Percentiles rank a stretch among this genome's conserved stretches.
Evolutionary conservation across 2,329 filamentous ascomycete species (phyloP).

Genomic region (Diplocarpon mali): DNA sequence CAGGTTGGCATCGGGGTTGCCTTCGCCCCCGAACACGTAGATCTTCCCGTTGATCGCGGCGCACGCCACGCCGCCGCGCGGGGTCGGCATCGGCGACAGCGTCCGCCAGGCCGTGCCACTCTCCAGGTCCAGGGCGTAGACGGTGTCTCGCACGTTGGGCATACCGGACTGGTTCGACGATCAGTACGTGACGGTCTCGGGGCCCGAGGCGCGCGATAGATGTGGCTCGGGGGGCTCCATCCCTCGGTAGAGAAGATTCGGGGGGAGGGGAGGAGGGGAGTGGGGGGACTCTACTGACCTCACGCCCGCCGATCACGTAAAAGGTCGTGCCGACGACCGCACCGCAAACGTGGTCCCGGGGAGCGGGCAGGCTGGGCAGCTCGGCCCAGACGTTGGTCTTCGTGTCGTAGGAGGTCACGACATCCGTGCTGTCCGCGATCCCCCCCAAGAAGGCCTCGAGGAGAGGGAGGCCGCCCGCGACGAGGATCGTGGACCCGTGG

Average conservation of each 20-base stretch:
- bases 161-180: slow-evolving; percentile 15
- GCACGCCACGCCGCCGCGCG: slow-evolving; percentile 27
- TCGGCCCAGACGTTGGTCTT: slow-evolving; percentile 20
- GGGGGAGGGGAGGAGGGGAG: too few relatives aligned
- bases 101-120: slow-evolving; percentile 21
- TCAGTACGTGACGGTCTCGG: too few relatives aligned
- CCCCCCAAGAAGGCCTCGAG: background rate
- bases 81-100: slow-evolving; percentile 28
- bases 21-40: slow-evolving; percentile 32
- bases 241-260: too few relatives aligned
- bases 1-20: slow-evolving; percentile 15
- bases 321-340: slow-evolving; percentile 27
- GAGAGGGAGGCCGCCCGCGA: slow-evolving; percentile 30
- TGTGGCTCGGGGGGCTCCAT: too few relatives aligned
- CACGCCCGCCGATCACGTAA: slow-evolving; percentile 24
- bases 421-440: background rate
- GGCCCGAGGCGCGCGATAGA: too few relatives aligned
- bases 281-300: background rate
- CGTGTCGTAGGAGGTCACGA: slow-evolving; percentile 27
- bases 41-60: slow-evolving; percentile 23
- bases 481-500: slow-evolving; percentile 25
- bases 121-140: slow-evolving; percentile 28
- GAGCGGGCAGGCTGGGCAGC: slow-evolving; percentile 27
- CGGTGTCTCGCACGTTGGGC: slow-evolving; percentile 27
- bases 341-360: slow-evolving; percentile 28